phyloP scores from a whole-genome alignment of 352 stramenopile species.

The Saprolegnia parasitica region DNA sequence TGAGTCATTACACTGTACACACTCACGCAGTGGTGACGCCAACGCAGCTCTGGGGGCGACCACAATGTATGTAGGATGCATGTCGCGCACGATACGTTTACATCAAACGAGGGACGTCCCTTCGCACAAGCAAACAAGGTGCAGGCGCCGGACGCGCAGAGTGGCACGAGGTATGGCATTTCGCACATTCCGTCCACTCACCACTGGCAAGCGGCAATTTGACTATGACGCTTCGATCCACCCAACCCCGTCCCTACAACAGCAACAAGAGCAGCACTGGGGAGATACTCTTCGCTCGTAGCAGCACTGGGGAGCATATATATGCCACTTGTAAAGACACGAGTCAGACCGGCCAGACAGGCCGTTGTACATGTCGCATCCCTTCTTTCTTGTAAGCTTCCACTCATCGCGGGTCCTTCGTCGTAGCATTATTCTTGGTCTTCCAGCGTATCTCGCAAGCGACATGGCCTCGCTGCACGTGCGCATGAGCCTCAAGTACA shows the following conservation, averaged over 20 bases:
- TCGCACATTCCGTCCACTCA: not conserved
- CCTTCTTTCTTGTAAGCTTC: not conserved
- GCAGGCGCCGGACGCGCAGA: not conserved
- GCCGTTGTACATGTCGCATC: slow-evolving; percentile 10
- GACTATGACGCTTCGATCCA: not conserved
- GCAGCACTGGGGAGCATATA: too few relatives aligned
- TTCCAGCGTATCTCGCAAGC: not conserved
- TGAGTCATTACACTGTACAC: not conserved
- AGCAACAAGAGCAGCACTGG: too few relatives aligned
- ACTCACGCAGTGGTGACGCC: too few relatives aligned
- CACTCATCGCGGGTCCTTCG: too few relatives aligned
- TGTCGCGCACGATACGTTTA: not conserved
- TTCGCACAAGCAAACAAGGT: not conserved
- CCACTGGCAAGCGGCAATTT: not conserved
- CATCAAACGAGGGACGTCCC: not conserved
- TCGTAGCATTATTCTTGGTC: too few relatives aligned
- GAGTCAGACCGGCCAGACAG: not conserved
- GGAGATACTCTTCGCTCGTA: too few relatives aligned
- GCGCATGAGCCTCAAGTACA: slow-evolving; percentile 81
- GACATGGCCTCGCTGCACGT: slow-evolving; percentile 1
- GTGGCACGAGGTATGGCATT: not conserved
- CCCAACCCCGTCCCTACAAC: not conserved
- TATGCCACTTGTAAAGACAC: slow-evolving; percentile 8
- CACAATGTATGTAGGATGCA: too few relatives aligned
- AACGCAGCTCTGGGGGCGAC: too few relatives aligned